A percentile compares a stretch with the other conserved stretches of the same genome.
These are phyloP conservation scores for Hanseniaspora thailandica DNA, from an alignment of 805 yeast genomes.

Conservation along the genomic window DNA sequence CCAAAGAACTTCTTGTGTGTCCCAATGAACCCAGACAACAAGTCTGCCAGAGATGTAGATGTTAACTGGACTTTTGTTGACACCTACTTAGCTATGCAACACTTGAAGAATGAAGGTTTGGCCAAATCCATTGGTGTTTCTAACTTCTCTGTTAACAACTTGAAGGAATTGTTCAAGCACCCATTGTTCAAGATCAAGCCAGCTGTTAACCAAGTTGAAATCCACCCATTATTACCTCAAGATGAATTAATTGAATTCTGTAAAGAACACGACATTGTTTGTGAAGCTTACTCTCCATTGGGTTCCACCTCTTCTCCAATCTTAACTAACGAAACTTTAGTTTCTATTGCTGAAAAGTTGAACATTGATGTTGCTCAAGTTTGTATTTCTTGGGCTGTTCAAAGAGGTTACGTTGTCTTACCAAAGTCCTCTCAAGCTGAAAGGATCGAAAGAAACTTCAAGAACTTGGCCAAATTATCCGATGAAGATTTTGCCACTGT, in stretches of 20 bases:
- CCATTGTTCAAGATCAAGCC: constrained; percentile 47
- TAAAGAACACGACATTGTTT: constrained; percentile 39
- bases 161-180: constrained; percentile 39
- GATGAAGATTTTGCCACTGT: constrained; percentile 11
- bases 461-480: constrained; percentile 7
- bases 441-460: constrained; percentile 24
- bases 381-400: constrained; percentile 47
- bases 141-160: constrained; percentile 47
- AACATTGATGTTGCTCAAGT: constrained; percentile 38
- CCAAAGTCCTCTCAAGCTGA: constrained; percentile 39
- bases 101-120: constrained; percentile 38
- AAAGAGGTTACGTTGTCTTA: constrained; percentile 43
- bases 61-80: constrained; percentile 36
- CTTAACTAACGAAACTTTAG: constrained; percentile 34
- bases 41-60: constrained; percentile 29
- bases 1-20: constrained; percentile 20
- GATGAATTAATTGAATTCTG: constrained; percentile 43
- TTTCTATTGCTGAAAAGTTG: constrained; percentile 32
- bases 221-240: constrained; percentile 65
- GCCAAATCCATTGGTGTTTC: constrained; percentile 66
- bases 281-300: constrained; percentile 72
- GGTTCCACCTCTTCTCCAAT: constrained; percentile 50
- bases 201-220: constrained; percentile 63
- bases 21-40: constrained; percentile 33
- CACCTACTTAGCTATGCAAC: constrained; percentile 56